Evolutionary conservation across 176 grass and related monocot species (phyloP).

Genomic region (Melocanna baccifera): DNA sequence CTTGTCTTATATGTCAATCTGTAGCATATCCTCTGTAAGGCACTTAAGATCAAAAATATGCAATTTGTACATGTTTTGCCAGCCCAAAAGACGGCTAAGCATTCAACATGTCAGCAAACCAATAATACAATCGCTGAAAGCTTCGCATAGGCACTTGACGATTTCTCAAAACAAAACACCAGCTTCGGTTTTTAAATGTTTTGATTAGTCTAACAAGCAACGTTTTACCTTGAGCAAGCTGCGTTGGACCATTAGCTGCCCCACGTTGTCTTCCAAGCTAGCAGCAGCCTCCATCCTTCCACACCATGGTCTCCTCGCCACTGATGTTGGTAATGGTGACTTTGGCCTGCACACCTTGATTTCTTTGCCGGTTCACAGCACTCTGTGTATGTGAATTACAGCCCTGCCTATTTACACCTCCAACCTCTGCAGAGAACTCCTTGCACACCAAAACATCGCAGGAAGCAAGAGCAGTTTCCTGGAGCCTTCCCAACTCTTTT

Average conservation of each 20-base stretch:
- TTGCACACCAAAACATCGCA: background rate
- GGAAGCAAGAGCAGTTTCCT: background rate
- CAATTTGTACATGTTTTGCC: background rate
- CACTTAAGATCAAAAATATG: background rate
- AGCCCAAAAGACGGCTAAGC: background rate
- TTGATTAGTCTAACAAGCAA: background rate
- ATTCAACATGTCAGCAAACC: background rate
- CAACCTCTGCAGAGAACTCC: background rate
- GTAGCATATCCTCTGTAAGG: background rate
- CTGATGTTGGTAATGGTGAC: background rate
- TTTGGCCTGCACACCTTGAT: background rate
- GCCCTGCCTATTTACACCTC: background rate
- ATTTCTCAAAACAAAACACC: background rate
- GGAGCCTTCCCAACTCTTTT: background rate
- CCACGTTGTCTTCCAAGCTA: background rate
- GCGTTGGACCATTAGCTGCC: background rate
- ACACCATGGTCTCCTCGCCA: background rate
- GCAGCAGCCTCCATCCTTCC: background rate
- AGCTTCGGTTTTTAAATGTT: background rate
- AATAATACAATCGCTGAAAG: background rate
- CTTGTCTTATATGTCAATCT: background rate
- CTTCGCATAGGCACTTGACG: background rate
- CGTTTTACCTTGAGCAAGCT: background rate
- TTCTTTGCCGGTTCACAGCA: background rate
- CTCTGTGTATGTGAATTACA: too few relatives aligned